Conservation (phyloP, 1,139 yeast species). For the Petasospora rhodanensis region DNA sequence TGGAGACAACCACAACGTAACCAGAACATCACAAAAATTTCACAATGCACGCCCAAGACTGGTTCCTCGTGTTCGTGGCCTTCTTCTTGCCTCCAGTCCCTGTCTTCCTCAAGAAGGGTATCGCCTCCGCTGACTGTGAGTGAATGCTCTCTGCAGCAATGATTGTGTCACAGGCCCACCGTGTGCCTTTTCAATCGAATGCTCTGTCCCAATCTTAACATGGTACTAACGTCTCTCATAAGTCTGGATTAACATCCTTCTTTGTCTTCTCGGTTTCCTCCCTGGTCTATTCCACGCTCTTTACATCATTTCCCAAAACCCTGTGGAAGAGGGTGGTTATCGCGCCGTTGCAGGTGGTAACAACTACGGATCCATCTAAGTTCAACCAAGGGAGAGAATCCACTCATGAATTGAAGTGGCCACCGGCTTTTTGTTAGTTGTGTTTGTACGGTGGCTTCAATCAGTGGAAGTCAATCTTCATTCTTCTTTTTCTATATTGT, state of each 20-base stretch:
- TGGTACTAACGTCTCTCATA: slow-evolving; percentile 6
- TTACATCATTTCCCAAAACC: slow-evolving; percentile 55
- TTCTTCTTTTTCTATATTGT: too few relatives aligned
- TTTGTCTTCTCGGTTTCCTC: slow-evolving; percentile 72
- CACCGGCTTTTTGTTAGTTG: too few relatives aligned
- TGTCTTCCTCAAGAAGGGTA: slow-evolving; percentile 72
- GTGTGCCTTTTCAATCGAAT: too few relatives aligned
- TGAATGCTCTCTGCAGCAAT: too few relatives aligned
- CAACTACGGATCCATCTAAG: slow-evolving; percentile 24
- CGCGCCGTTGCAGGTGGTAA: slow-evolving; percentile 4
- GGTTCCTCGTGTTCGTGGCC: slow-evolving; percentile 77
- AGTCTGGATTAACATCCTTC: slow-evolving; percentile 65
- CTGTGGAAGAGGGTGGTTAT: slow-evolving; percentile 35
- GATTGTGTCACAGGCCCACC: not conserved
- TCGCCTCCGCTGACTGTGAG: slow-evolving; percentile 59
- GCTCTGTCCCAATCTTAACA: too few relatives aligned
- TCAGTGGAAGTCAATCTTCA: too few relatives aligned
- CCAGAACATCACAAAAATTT: not conserved
- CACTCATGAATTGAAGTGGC: too few relatives aligned
- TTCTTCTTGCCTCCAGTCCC: slow-evolving; percentile 81
- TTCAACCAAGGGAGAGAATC: too few relatives aligned
- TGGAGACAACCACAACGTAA: too few relatives aligned
- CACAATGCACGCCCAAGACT: slow-evolving; percentile 64
- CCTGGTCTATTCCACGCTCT: slow-evolving; percentile 74
- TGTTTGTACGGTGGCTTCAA: too few relatives aligned